Conservation (phyloP, 2,329 filamentous ascomycete species). For the Talaromyces sp. region DNA sequence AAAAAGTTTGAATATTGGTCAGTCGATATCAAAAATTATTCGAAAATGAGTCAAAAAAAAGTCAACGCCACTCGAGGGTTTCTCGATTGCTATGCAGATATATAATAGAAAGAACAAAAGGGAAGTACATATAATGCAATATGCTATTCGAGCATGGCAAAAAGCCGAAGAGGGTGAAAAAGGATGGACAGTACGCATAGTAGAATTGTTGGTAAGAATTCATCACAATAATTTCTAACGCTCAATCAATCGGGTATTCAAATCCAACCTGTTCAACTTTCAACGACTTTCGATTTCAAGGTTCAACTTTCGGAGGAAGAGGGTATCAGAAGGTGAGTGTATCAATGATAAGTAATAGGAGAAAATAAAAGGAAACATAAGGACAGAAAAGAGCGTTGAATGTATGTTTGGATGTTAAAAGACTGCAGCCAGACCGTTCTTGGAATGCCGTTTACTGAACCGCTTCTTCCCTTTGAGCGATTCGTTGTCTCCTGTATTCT, state of each 20-base stretch:
- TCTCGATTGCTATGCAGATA: conserved; percentile 14
- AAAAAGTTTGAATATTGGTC: neutral
- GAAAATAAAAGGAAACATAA: neutral
- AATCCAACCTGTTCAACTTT: neutral
- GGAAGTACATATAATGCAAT: conserved; percentile 12
- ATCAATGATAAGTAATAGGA: neutral
- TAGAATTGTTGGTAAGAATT: neutral
- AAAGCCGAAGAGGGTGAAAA: neutral
- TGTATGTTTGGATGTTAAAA: conserved; percentile 58
- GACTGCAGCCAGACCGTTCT: conserved; percentile 86
- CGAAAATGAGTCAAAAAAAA: neutral
- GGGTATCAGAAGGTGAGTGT: conserved; percentile 14
- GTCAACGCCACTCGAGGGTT: conserved; percentile 10
- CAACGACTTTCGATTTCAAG: conserved; percentile 1
- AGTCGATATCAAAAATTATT: neutral
- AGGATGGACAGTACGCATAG: neutral
- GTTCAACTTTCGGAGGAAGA: conserved; percentile 11
- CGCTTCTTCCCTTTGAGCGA: conserved; percentile 60
- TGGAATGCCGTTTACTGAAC: conserved; percentile 91
- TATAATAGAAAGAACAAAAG: neutral
- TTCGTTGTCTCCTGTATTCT: conserved; percentile 48
- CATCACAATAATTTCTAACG: conserved; percentile 15
- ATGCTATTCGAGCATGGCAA: neutral
- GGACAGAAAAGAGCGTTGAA: conserved; percentile 13
- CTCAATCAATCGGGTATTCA: conserved; percentile 10